Evolutionary conservation across 164 flowering plant genomes (phyloP), one percentile per base, ranked within the genome.

Genomic region (Kalanchoe fedtschenkoi): DNA sequence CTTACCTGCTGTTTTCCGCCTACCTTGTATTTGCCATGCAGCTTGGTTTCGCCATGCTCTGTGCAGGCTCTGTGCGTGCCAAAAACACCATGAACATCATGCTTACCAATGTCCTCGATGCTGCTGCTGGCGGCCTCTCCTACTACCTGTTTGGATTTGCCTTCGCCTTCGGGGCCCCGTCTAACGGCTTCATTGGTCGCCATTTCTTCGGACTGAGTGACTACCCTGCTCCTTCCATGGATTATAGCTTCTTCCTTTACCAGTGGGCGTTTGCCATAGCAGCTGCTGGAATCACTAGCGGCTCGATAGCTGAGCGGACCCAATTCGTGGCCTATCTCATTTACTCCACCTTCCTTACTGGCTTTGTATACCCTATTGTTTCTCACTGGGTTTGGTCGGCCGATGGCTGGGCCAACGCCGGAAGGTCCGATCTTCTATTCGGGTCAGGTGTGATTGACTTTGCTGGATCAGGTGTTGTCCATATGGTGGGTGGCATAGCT

Each of bases 261-360:
- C 95, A 87, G 64, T 87, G 95, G 89, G 86, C 89, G 24, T 84
- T 87, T 59, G 89, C 95, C 16, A 87, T 87, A 10, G 95, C 95
- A 0, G 95, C 86, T n/a, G 95, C 95, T 21, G 95, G 95, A 0
- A 87, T 84, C 47, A 87, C 89, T 66, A 76, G 80, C 57, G 93
- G 93, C 9, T 84, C 89, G 6, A 84, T 87, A 13, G 93, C 93
- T 2, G 89, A 87, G 67, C 60, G 95, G 11, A 87, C 95, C 14
- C 95, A 87, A 66, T 87, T 87, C 68, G 85, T 80, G 1, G 88
- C 95, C 7, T 87, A 84, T 38, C 68, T 87, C 34, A 80, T 84
- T 15, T 87, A 83, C 68, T 87, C 89, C 0, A 66, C 86, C 5
- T 83, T 87, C 51, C 34, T 87, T 15, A 87, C 89, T 15, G 95